phyloP scores from a whole-genome alignment of 306 rosid species.

The Fragaria nilgerrensis region DNA sequence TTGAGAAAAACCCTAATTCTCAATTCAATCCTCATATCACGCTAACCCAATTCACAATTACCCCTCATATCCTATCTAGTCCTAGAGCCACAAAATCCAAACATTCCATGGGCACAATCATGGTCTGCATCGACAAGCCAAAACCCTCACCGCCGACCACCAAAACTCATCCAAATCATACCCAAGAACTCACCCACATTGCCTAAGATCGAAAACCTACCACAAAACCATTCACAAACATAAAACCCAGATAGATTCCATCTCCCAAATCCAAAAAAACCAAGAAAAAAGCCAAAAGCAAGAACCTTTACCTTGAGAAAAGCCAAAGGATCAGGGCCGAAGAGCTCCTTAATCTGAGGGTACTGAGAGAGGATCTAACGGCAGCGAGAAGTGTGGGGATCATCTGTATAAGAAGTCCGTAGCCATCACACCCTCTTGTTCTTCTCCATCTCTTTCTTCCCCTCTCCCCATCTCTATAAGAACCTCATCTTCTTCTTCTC shows the following conservation, averaged over 20 bases:
- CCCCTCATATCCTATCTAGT: too few species aligned
- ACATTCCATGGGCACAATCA: too few species aligned
- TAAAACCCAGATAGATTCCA: slow-evolving; percentile 5
- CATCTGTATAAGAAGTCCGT: slow-evolving; percentile 77
- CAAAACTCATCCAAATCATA: too few species aligned
- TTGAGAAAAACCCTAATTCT: too few species aligned
- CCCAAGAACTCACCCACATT: slow-evolving; percentile 10
- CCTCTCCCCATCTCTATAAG: not conserved
- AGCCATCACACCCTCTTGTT: slow-evolving; percentile 48
- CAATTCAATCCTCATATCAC: too few species aligned
- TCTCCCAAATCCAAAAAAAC: not conserved
- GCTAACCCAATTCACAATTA: too few species aligned
- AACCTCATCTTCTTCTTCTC: not conserved
- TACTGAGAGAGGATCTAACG: slow-evolving; percentile 87
- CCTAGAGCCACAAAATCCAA: too few species aligned
- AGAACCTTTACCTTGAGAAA: slow-evolving; percentile 55
- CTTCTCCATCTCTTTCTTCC: slow-evolving; percentile 19
- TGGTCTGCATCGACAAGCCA: too few species aligned
- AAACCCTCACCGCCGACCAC: not conserved
- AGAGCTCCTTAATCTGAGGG: slow-evolving; percentile 82
- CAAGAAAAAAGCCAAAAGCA: not conserved
- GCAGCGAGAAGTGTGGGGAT: slow-evolving; percentile 88
- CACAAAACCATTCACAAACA: not conserved
- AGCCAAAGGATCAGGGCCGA: slow-evolving; percentile 76
- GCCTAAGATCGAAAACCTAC: slow-evolving; percentile 20